Base-by-base conservation (phyloP, 495 filamentous ascomycete genomes). In the Penicillium tannophilum region DNA sequence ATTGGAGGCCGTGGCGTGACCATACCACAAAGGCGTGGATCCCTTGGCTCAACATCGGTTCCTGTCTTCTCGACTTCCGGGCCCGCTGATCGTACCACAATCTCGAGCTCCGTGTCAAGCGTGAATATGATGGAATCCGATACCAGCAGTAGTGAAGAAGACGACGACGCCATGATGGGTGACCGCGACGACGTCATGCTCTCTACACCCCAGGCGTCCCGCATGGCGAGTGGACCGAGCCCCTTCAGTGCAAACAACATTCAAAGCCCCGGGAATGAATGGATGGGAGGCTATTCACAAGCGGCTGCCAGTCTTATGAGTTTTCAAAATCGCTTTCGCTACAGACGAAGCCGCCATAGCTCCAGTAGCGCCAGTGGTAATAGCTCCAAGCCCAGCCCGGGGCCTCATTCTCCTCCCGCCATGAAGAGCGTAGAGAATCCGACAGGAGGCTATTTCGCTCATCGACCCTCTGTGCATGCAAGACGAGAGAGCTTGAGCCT, bases 81-180 rank as follows among this genome's bases (percentile, higher is more conserved):
- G 17, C 72, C 73, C 2, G 76, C 82, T n/a, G 91, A 94, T 56
- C 86, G 85, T 45, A 84, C 85, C 54, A 81, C 83, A 3, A 82
- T 92, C 36, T 92, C 91, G n/a, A 90, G 90, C 72, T 96, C 91
- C 1, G 74, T 95, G 10, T 91, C 91, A 0, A 96, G 90, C 65
- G 82, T 91, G 24, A 90, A 88, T 63, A 90, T 93, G 79, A 75
- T 92, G 58, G 84, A 84, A 23, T 90, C 87, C 0, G 91, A 93
- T 55, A 88, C 88, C n/a, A 89, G 87, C 36, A 82, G 79, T 55
- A 90, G 86, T 51, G 86, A 84, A 52, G 90, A 88, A 0, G 89
- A 90, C 16, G 90, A 91, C 57, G 90, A 91, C 63, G 74, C 82
- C 6, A 92, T 94, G 86, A 90, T 81, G 26, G 82, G 88, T 49